Conservation (phyloP, 192 early-diverging fungal genomes). For the Gamsiella multidivaricata region DNA sequence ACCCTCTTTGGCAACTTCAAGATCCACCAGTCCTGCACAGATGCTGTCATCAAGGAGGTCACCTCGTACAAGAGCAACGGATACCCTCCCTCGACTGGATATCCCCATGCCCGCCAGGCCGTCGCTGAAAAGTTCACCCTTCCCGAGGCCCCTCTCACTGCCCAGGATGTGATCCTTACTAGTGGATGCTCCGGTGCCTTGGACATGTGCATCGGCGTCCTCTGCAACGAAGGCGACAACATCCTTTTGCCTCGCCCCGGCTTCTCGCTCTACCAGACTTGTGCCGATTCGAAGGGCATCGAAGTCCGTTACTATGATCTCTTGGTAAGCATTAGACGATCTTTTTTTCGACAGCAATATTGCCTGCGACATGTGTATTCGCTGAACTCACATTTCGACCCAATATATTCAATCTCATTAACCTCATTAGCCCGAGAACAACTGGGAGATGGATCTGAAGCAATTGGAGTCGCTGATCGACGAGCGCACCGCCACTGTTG, state of each 20-base stretch:
- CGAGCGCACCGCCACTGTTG: constrained; percentile 78
- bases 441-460: constrained; percentile 87
- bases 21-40: constrained; percentile 70
- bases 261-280: constrained; percentile 87
- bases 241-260: constrained; percentile 88
- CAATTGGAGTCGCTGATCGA: constrained; percentile 86
- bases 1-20: constrained; percentile 94
- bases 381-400: neutral
- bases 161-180: constrained; percentile 82
- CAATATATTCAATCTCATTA: neutral
- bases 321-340: constrained; percentile 54
- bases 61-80: constrained; percentile 84
- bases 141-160: constrained; percentile 76
- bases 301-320: constrained; percentile 86
- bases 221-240: constrained; percentile 85
- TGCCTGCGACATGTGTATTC: too few species aligned
- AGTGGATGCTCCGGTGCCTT: constrained; percentile 85
- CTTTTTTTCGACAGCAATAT: neutral
- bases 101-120: constrained; percentile 72
- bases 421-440: constrained; percentile 68
- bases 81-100: constrained; percentile 82
- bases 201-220: constrained; percentile 75
- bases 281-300: constrained; percentile 80
- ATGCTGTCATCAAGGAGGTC: constrained; percentile 77
- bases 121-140: constrained; percentile 76